Evolutionary conservation across 768 basidiomycete genomes (phyloP), one percentile per base, ranked within the genome.

Genomic region (Lyophyllum semitale): DNA sequence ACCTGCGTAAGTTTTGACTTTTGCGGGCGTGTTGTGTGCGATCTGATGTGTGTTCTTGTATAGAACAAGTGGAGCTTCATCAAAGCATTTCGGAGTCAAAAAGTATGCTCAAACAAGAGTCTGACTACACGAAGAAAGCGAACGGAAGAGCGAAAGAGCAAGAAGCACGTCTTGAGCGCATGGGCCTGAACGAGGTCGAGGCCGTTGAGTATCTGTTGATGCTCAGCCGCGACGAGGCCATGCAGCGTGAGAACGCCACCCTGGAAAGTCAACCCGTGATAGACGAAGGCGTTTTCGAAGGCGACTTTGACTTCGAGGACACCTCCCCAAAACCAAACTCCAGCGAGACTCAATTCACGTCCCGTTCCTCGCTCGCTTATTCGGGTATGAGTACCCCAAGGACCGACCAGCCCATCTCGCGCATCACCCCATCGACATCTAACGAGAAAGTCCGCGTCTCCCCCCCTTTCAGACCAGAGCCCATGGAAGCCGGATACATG

Each of bases 161-260:
- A 58, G 71, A 72, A 12, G 74, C 75, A 2, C 77, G 79, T 11
- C 67, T 93, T 22, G 75, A 83, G 30, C 69, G 71, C n/a, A 77
- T 94, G 3, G 91, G 92, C 2, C 70, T 93, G 37, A 84, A 78
- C 53, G 91, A 94, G 62, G 69, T 70, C 1, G 91, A 91, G 62
- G 89, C 87, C 0, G 72, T 93, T 25, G 88, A 91, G 63, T 94
- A 94, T 60, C 78, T 85, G 0, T 67, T 94, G 43, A 93, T 93
- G 90, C 78, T 93, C 59, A 93, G 90, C 58, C 84, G 88, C 8
- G 92, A 94, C 43, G 89, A 93, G 66, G 84, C 82, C 2, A 43
- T 68, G 17, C 63, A 67, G 42, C 53, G 54, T 62, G 26, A 52
- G 51, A 53, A 33, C 50, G 60, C 51, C 54, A 53, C 54, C 48